phyloP scores from a whole-genome alignment of 192 early-diverging fungal species.

The Backusella westeae region DNA sequence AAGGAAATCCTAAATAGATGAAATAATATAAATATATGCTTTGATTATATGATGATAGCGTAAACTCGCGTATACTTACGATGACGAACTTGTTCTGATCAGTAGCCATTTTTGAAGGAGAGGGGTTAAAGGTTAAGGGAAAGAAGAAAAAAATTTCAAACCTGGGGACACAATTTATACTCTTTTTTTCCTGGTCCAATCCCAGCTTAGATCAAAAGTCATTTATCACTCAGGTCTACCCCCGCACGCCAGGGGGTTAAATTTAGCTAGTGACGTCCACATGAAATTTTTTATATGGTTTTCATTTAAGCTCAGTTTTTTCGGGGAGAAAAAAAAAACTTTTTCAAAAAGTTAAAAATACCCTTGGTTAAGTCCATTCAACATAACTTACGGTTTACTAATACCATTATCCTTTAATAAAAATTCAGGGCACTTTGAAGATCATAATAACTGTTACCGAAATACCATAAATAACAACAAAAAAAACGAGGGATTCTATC shows the following conservation, averaged over 20 bases:
- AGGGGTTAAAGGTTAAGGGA: slow-evolving; percentile 9
- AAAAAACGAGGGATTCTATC: background rate
- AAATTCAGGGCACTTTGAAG: background rate
- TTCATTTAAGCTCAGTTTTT: slow-evolving; percentile 2
- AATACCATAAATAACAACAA: background rate
- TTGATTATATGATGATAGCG: background rate
- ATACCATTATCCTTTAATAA: background rate
- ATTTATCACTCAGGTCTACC: slow-evolving; percentile 1
- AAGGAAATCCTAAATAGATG: slow-evolving; percentile 59
- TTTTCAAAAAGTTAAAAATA: background rate
- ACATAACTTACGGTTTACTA: background rate
- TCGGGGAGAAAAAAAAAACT: background rate
- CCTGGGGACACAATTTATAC: slow-evolving; percentile 6
- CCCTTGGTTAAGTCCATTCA: background rate
- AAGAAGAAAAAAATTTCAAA: slow-evolving; percentile 1
- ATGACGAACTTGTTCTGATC: slow-evolving; percentile 36
- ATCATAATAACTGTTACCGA: background rate
- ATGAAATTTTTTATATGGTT: background rate
- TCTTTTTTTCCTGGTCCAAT: background rate
- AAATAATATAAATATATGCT: background rate
- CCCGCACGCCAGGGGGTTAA: slow-evolving; percentile 4
- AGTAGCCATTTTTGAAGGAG: slow-evolving; percentile 24
- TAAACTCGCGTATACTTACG: slow-evolving; percentile 22
- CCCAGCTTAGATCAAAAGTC: slow-evolving; percentile 1
- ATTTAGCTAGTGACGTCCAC: background rate